Conservation (phyloP, 2,329 filamentous ascomycete species). For the Mycosphaerelloides madeirae region DNA sequence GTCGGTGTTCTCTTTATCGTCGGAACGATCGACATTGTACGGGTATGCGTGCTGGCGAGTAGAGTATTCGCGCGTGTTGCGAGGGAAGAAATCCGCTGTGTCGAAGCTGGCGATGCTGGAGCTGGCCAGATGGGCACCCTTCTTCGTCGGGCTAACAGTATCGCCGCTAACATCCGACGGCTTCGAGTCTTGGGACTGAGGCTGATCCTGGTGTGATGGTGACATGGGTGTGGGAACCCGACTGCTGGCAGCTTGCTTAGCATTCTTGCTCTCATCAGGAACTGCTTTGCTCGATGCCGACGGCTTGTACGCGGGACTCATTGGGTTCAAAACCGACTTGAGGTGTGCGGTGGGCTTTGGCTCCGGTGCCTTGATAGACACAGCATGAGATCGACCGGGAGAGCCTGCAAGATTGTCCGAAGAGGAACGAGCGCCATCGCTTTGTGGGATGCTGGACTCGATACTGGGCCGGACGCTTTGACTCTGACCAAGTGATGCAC, state of each 20-base stretch:
- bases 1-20: conserved; percentile 21
- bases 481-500: neutral
- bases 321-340: conserved; percentile 35
- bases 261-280: neutral
- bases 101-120: conserved; percentile 35
- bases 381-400: conserved; percentile 25
- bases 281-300: neutral
- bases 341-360: conserved; percentile 16
- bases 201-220: conserved; percentile 15
- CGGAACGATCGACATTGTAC: conserved; percentile 8
- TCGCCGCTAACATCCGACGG: conserved; percentile 15
- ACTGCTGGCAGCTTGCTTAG: conserved; percentile 5
- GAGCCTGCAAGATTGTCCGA: conserved; percentile 19
- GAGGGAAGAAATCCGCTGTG: conserved; percentile 38
- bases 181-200: conserved; percentile 4
- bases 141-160: conserved; percentile 23
- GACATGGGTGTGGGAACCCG: conserved; percentile 14
- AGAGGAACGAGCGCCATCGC: conserved; percentile 23
- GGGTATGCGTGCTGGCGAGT: conserved; percentile 30
- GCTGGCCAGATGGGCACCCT: conserved; percentile 23
- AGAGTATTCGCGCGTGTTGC: conserved; percentile 35
- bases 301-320: conserved; percentile 37
- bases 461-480: neutral
- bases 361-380: conserved; percentile 33
- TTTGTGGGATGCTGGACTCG: conserved; percentile 21